These are phyloP conservation scores for Steccherinum ochraceum DNA, from an alignment of 768 basidiomycete genomes.

Conservation along the genomic window DNA sequence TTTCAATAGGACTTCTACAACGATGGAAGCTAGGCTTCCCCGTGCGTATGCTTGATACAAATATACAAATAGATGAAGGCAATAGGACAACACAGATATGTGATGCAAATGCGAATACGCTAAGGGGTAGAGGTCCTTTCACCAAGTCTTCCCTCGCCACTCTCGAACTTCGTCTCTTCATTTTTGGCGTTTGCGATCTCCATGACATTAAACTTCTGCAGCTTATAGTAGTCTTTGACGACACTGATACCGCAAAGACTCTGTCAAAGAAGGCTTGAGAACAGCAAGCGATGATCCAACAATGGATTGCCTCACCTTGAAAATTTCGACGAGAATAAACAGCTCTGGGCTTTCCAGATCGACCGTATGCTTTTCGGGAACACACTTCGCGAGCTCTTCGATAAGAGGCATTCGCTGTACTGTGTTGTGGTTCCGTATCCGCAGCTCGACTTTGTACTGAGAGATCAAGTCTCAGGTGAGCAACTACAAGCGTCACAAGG, in stretches of 20 bases:
- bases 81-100: no score
- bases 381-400: constrained; percentile 61
- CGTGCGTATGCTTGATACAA: no score
- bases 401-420: constrained; percentile 55
- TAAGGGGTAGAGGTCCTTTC: no score
- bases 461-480: not conserved
- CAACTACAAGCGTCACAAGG: not conserved
- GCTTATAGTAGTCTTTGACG: constrained; percentile 62
- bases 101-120: no score
- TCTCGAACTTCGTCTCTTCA: constrained; percentile 26
- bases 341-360: constrained; percentile 62
- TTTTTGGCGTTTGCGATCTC: constrained; percentile 54
- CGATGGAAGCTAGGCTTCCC: no score
- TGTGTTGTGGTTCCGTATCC: constrained; percentile 71
- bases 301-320: constrained; percentile 49
- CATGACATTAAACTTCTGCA: constrained; percentile 76
- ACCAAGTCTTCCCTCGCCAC: constrained; percentile 24
- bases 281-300: not conserved
- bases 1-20: no score
- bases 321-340: constrained; percentile 75
- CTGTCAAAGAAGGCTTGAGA: constrained; percentile 28
- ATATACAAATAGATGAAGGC: no score
- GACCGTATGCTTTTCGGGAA: constrained; percentile 63
- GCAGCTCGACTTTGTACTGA: constrained; percentile 79
- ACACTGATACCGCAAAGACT: constrained; percentile 72